These are phyloP conservation scores for Penicillium verhagenii DNA, from an alignment of 495 filamentous ascomycete genomes.

Conservation along the genomic window DNA sequence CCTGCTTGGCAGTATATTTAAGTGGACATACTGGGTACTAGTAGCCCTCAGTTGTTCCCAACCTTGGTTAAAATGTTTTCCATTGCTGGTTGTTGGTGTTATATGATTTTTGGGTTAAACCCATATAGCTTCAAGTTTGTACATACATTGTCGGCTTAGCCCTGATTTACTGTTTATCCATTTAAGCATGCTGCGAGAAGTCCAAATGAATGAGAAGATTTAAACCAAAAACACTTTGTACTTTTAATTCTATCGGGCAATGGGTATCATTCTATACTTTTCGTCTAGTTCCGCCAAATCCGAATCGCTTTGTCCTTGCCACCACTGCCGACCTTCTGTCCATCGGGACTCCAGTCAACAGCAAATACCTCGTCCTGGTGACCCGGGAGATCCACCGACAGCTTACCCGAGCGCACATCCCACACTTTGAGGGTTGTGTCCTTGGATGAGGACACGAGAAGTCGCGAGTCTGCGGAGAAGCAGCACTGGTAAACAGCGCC, in stretches of 20 bases:
- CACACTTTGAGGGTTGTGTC: constrained; percentile 95
- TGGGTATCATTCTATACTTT: constrained; percentile 23
- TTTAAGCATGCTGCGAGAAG: not conserved
- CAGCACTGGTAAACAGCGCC: constrained; percentile 87
- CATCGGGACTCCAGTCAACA: constrained; percentile 89
- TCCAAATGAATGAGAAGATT: not conserved
- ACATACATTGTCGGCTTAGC: not conserved
- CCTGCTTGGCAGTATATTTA: constrained; percentile 47
- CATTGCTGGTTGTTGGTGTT: too few species aligned
- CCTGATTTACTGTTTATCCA: not conserved
- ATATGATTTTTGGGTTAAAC: too few species aligned
- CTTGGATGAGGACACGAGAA: constrained; percentile 82
- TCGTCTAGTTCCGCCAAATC: constrained; percentile 72
- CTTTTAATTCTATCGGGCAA: constrained; percentile 7
- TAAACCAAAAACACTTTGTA: not conserved
- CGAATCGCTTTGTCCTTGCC: constrained; percentile 90
- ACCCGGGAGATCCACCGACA: constrained; percentile 84
- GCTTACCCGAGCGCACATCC: constrained; percentile 81
- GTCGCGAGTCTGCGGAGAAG: constrained; percentile 84
- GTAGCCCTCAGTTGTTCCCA: not conserved
- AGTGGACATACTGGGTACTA: not conserved
- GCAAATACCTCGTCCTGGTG: constrained; percentile 95
- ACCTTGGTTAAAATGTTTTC: too few species aligned
- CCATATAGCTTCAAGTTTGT: constrained; percentile 3
- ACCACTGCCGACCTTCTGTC: constrained; percentile 79